Conservation (phyloP, 257 asterid genomes). For the Cinchona pubescens region DNA sequence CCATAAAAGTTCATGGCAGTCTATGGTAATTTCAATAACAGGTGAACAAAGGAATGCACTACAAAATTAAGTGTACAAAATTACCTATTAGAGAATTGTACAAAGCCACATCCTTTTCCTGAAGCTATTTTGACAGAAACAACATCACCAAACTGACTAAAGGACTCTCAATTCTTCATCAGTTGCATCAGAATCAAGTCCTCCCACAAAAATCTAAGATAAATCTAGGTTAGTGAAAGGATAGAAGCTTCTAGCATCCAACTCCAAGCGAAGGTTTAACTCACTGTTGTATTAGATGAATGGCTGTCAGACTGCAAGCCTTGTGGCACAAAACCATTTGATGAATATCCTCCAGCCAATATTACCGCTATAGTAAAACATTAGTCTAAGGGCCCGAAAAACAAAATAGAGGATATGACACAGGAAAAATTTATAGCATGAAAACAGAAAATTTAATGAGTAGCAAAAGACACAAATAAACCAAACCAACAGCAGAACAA, state of each 20-base stretch:
- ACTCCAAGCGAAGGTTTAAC: slow-evolving; percentile 33
- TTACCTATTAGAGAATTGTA: slow-evolving; percentile 77
- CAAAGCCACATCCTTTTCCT: slow-evolving; percentile 98
- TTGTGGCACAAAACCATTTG: slow-evolving; percentile 57
- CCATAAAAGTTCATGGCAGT: slow-evolving; percentile 1
- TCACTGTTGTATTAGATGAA: slow-evolving; percentile 87
- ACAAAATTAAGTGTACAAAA: neutral
- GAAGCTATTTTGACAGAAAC: slow-evolving; percentile 85
- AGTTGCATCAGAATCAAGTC: slow-evolving; percentile 82
- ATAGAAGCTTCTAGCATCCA: slow-evolving; percentile 8
- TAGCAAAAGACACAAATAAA: neutral
- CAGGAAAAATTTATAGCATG: neutral
- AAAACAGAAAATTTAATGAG: neutral
- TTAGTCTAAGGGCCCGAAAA: neutral
- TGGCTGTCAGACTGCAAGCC: slow-evolving; percentile 61
- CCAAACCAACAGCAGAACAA: neutral
- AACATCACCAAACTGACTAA: slow-evolving; percentile 78
- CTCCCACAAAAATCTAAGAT: slow-evolving; percentile 48
- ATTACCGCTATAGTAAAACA: slow-evolving; percentile 55
- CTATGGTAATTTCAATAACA: neutral
- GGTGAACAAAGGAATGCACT: neutral
- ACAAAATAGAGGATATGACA: neutral
- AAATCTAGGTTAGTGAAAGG: slow-evolving; percentile 7
- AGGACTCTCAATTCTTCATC: slow-evolving; percentile 85
- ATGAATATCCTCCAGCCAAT: slow-evolving; percentile 76